Evolutionary conservation across 2,329 filamentous ascomycete genomes (phyloP), one percentile per base, ranked within the genome.

Genomic region (Cyphellophora europaea): DNA sequence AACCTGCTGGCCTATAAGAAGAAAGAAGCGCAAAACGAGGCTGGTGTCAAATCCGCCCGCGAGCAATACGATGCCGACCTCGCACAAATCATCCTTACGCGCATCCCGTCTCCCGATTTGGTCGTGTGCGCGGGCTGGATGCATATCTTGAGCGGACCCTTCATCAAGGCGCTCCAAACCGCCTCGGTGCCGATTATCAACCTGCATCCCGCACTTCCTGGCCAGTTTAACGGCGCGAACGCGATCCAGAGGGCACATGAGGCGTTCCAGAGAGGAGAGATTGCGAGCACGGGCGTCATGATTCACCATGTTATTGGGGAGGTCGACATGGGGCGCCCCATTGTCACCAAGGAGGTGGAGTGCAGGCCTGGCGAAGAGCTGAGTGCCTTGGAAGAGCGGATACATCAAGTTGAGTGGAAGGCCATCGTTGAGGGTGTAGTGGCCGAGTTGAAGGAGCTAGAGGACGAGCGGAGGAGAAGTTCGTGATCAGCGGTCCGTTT

Each of bases 41-140:
- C 72, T 23, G 61, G 65, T 5, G 53, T 66, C 5, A 54, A 61
- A 40, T 49, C 54, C 27, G 79, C 76, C 1, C 73, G 86, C 15
- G 62, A 69, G 30, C 67, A 67, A 35, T 93, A 91, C 57, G 86
- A 93, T 54, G 72, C 75, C 11, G 82, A 83, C 28, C 66, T 93
- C 43, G 82, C 84, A 0, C 58, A 69, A 27, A 67, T 79, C 40
- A 71, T 93, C 34, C 63, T 89, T 15, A 55, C 60, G 4, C 72
- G 80, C 43, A 59, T 46, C 27, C 47, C 45, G 2, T 42, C 59
- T 38, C 85, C 86, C 0, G 74, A 88, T 36, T 59, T 93, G 36
- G 75, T 93, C 32, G 79, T 91, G 6, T 82, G 87, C 47, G 79
- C 83, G 3, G 86, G 87, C 2, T 93, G 83, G 72, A 93, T 93